Conservation (phyloP, 768 basidiomycete species). For the Leccinellum rugosiceps region DNA sequence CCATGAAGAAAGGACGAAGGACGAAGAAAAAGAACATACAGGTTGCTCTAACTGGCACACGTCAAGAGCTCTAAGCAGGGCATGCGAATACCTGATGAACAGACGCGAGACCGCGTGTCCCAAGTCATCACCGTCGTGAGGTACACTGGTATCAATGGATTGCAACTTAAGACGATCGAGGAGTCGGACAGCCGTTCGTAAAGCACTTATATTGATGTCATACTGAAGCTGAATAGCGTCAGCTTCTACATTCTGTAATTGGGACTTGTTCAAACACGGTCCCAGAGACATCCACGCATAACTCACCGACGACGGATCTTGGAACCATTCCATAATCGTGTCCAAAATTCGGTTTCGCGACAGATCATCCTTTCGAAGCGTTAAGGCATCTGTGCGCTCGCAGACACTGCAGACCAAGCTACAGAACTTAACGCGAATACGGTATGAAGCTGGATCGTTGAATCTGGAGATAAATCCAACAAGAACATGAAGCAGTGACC, state of each 20-base stretch:
- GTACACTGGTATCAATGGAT: slow-evolving; percentile 46
- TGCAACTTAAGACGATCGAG: slow-evolving; percentile 72
- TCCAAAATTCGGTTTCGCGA: slow-evolving; percentile 73
- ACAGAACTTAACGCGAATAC: slow-evolving; percentile 77
- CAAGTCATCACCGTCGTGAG: slow-evolving; percentile 58
- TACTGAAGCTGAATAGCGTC: slow-evolving; percentile 40
- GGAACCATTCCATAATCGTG: slow-evolving; percentile 77
- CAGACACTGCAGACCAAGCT: slow-evolving; percentile 66
- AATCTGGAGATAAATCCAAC: slow-evolving; percentile 66
- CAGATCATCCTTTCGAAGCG: slow-evolving; percentile 62
- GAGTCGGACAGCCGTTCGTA: slow-evolving; percentile 72
- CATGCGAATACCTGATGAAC: slow-evolving; percentile 73
- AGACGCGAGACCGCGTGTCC: slow-evolving; percentile 70
- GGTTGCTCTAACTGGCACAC: slow-evolving; percentile 44
- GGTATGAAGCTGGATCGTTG: slow-evolving; percentile 47
- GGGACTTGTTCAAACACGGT: neutral
- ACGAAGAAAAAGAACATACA: slow-evolving; percentile 31
- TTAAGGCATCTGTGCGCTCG: slow-evolving; percentile 55
- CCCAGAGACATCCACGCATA: neutral
- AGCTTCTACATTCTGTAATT: slow-evolving; percentile 34
- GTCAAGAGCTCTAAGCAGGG: slow-evolving; percentile 61
- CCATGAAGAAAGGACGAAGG: slow-evolving; percentile 2
- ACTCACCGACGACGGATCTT: slow-evolving; percentile 50
- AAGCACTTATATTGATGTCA: slow-evolving; percentile 71
- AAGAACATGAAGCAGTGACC: slow-evolving; percentile 54